Evolutionary conservation across 2,329 filamentous ascomycete genomes (phyloP).

Genomic region (Cladosporium sp.): DNA sequence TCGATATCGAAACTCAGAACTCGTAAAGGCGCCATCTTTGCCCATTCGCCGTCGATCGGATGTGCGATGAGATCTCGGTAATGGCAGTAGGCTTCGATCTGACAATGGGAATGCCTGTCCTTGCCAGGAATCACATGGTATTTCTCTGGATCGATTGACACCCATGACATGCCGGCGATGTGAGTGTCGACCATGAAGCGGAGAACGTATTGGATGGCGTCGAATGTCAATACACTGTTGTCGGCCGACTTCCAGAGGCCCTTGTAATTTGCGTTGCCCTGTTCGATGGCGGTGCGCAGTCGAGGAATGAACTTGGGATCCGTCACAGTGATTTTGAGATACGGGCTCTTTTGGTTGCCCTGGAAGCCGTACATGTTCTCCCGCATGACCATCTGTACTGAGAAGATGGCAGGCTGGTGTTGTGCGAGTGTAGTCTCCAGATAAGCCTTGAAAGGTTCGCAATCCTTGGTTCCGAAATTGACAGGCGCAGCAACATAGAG

Average conservation of each 20-base stretch:
- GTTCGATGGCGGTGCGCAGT: slow-evolving; percentile 74
- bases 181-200: slow-evolving; percentile 98
- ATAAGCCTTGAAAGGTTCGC: slow-evolving; percentile 74
- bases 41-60: slow-evolving; percentile 88
- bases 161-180: slow-evolving; percentile 97
- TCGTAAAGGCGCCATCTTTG: slow-evolving; percentile 92
- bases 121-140: slow-evolving; percentile 70
- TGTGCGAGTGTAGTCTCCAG: slow-evolving; percentile 79
- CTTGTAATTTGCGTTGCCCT: slow-evolving; percentile 81
- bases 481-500: slow-evolving; percentile 89
- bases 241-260: slow-evolving; percentile 76
- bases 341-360: slow-evolving; percentile 87
- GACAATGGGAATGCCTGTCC: slow-evolving; percentile 84
- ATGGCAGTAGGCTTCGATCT: slow-evolving; percentile 87
- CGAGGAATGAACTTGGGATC: slow-evolving; percentile 82
- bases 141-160: slow-evolving; percentile 74
- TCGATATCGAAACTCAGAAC: slow-evolving; percentile 98
- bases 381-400: slow-evolving; percentile 77
- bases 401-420: slow-evolving; percentile 73
- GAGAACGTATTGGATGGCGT: slow-evolving; percentile 92
- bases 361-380: slow-evolving; percentile 95
- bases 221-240: slow-evolving; percentile 82
- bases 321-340: slow-evolving; percentile 88
- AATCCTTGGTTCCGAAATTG: slow-evolving; percentile 76
- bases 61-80: slow-evolving; percentile 85